Evolutionary conservation across 768 basidiomycete genomes (phyloP).

Genomic region (Mycena galopus): DNA sequence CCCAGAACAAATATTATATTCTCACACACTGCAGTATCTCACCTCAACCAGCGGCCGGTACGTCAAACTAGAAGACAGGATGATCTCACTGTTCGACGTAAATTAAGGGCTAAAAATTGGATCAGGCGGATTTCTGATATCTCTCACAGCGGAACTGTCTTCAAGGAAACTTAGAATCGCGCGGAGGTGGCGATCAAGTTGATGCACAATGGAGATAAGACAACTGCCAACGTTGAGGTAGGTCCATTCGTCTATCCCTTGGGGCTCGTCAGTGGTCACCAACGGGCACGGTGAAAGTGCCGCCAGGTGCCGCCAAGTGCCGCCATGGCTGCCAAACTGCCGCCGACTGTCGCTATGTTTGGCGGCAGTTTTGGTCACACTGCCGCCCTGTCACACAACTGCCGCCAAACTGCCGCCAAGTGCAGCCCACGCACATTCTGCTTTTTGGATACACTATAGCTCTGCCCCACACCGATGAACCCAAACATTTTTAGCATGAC

Average conservation of each 20-base stretch:
- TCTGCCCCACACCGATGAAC: too few species aligned
- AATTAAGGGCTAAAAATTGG: constrained; percentile 23
- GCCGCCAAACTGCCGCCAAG: too few species aligned
- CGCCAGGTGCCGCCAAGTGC: too few species aligned
- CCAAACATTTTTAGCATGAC: too few species aligned
- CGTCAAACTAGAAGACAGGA: constrained; percentile 10
- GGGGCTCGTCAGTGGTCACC: too few species aligned
- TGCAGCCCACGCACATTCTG: too few species aligned
- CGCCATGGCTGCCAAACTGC: too few species aligned
- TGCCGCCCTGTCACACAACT: too few species aligned
- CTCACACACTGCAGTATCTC: constrained; percentile 16
- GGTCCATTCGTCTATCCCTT: background rate
- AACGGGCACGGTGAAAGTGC: too few species aligned
- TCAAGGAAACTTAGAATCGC: constrained; percentile 9
- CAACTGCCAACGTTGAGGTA: background rate
- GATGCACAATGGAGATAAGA: background rate
- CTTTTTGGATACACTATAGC: too few species aligned
- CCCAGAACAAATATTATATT: constrained; percentile 3
- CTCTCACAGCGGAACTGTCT: constrained; percentile 11
- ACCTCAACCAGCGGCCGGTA: background rate
- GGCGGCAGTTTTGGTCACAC: too few species aligned
- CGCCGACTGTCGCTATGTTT: too few species aligned
- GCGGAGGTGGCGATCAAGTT: constrained; percentile 24
- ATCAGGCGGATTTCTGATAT: constrained; percentile 12
- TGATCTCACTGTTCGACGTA: constrained; percentile 21